Percentiles rank a stretch among this genome's conserved stretches.
phyloP scores from a whole-genome alignment of 75 land plant species.

The Azolla pinnata region DNA sequence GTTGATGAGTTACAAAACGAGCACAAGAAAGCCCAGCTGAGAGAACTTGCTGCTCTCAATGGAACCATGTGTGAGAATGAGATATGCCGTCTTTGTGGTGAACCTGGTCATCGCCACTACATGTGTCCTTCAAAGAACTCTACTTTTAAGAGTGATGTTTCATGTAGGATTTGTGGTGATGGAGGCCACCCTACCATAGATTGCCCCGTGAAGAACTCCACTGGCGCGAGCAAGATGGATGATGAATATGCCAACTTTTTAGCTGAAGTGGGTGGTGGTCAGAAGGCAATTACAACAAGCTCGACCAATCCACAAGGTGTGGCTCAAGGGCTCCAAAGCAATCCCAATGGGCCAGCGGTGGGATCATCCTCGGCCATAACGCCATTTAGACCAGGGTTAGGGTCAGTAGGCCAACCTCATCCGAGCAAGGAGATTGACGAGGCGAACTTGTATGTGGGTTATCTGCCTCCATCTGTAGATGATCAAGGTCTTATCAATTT shows the following conservation, averaged over 20 bases:
- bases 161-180: slow-evolving; percentile 19
- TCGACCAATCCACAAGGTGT: not conserved
- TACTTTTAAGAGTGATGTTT: slow-evolving; percentile 15
- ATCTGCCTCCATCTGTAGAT: slow-evolving; percentile 31
- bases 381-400: slow-evolving; percentile 1
- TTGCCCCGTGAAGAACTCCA: slow-evolving; percentile 22
- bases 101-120: slow-evolving; percentile 24
- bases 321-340: not conserved
- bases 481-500: slow-evolving; percentile 18
- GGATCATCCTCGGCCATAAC: too few relatives aligned
- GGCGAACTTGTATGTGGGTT: slow-evolving; percentile 36
- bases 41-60: slow-evolving; percentile 27
- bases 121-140: slow-evolving; percentile 8
- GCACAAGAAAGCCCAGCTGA: slow-evolving; percentile 22
- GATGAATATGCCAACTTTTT: slow-evolving; percentile 23
- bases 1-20: slow-evolving; percentile 15
- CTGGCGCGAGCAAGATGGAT: slow-evolving; percentile 17
- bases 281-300: not conserved
- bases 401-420: not conserved
- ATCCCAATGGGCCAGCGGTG: too few relatives aligned
- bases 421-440: slow-evolving; percentile 24
- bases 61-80: slow-evolving; percentile 10
- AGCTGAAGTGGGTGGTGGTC: slow-evolving; percentile 19
- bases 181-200: slow-evolving; percentile 2
- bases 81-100: slow-evolving; percentile 9